A percentile compares a stretch with the other conserved stretches of the same genome.
phyloP scores from a whole-genome alignment of 176 grass and related monocot genomes.

The Phoenix roebelenii region DNA sequence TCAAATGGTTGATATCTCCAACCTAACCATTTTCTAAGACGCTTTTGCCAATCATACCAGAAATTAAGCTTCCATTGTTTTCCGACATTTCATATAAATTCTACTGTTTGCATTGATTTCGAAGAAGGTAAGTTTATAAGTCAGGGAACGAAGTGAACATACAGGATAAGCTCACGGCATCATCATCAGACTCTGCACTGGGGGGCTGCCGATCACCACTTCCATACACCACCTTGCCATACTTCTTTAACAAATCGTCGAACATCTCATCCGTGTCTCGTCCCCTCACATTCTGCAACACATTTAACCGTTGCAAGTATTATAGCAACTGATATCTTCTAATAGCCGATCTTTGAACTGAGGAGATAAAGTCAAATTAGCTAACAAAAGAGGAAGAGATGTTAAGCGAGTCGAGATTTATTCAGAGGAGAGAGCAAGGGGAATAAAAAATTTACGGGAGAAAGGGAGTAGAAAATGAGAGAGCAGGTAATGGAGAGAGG shows the following conservation, averaged over 20 bases:
- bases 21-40: too few relatives aligned
- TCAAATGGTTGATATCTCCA: too few relatives aligned
- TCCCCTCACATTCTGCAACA: constrained; percentile 9
- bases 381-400: too few relatives aligned
- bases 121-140: neutral
- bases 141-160: constrained; percentile 9
- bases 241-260: constrained; percentile 82
- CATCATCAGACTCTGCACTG: constrained; percentile 48
- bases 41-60: too few relatives aligned
- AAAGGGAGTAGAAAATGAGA: neutral
- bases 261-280: constrained; percentile 63
- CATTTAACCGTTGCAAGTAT: neutral
- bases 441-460: too few relatives aligned
- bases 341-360: too few relatives aligned
- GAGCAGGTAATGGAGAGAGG: neutral
- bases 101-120: neutral
- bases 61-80: too few relatives aligned
- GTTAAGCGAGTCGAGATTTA: too few relatives aligned
- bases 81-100: too few relatives aligned
- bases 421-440: too few relatives aligned
- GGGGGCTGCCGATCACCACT: constrained; percentile 19
- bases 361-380: too few relatives aligned
- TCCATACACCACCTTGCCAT: constrained; percentile 82
- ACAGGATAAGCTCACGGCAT: constrained; percentile 76
- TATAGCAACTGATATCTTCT: too few relatives aligned